A percentile compares a stretch with the other conserved stretches of the same genome.
phyloP scores from a whole-genome alignment of 2,329 filamentous ascomycete genomes.

The Epicoccum nigrum region DNA sequence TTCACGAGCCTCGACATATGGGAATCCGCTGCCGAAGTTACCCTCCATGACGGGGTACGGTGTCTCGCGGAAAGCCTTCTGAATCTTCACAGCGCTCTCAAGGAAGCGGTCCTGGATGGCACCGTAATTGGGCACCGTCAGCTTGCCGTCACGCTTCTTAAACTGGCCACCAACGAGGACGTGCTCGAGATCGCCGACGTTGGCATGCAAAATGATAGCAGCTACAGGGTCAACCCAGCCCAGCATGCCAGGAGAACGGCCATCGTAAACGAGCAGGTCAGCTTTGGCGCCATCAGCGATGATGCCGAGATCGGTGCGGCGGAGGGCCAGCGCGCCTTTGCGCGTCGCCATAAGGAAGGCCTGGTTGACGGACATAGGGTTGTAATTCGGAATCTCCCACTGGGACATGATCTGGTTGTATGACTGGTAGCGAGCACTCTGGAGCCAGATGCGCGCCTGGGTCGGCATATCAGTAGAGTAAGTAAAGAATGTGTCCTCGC shows the following conservation, averaged over 20 bases:
- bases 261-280: conserved; percentile 61
- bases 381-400: conserved; percentile 55
- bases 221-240: conserved; percentile 64
- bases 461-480: conserved; percentile 54
- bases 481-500: conserved; percentile 62
- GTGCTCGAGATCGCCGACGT: conserved; percentile 58
- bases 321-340: conserved; percentile 59
- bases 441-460: conserved; percentile 63
- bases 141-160: conserved; percentile 53
- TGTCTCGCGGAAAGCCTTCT: background rate
- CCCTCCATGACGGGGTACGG: background rate
- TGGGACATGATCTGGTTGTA: conserved; percentile 44
- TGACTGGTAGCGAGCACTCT: conserved; percentile 45
- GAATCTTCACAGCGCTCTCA: background rate
- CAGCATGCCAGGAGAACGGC: conserved; percentile 56
- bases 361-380: conserved; percentile 61
- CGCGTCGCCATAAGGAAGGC: conserved; percentile 63
- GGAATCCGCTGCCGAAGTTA: background rate
- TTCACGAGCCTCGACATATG: background rate
- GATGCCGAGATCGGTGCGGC: conserved; percentile 59
- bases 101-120: background rate
- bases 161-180: conserved; percentile 60
- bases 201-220: conserved; percentile 62
- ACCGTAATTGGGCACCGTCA: conserved; percentile 34
- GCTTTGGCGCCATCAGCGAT: conserved; percentile 59